These are phyloP conservation scores for Coniochaeta pulveracea DNA, from an alignment of 2,329 filamentous ascomycete genomes.

Conservation along the genomic window DNA sequence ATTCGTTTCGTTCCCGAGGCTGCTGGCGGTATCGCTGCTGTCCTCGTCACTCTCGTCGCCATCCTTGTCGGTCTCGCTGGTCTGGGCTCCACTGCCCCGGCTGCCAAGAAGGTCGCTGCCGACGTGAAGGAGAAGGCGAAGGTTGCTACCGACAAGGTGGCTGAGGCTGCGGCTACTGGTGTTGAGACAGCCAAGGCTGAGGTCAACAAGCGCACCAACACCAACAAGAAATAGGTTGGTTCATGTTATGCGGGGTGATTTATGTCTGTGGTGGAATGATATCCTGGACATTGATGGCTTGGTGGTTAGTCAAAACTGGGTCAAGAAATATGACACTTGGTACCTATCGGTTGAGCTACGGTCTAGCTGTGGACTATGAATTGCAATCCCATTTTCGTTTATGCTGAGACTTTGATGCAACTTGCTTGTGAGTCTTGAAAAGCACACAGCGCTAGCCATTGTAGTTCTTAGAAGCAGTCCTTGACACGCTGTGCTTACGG, in stretches of 20 bases:
- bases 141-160: slow-evolving; percentile 64
- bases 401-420: no score
- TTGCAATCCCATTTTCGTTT: no score
- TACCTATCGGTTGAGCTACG: slow-evolving; percentile 2
- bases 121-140: slow-evolving; percentile 60
- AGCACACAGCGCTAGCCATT: no score
- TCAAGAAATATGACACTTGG: slow-evolving; percentile 7
- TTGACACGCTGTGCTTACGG: no score
- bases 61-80: slow-evolving; percentile 57
- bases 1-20: slow-evolving; percentile 87
- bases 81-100: slow-evolving; percentile 52
- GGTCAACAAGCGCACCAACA: slow-evolving; percentile 47
- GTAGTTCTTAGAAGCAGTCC: no score
- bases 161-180: slow-evolving; percentile 45
- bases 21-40: slow-evolving; percentile 64
- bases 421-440: no score
- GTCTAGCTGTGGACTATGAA: no score
- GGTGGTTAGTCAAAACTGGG: slow-evolving; percentile 9
- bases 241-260: slow-evolving; percentile 1
- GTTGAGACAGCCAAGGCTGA: slow-evolving; percentile 70
- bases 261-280: no score
- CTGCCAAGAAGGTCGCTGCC: slow-evolving; percentile 59
- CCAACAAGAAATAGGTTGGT: slow-evolving; percentile 37
- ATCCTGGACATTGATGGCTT: neutral
- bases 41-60: slow-evolving; percentile 58